These are phyloP conservation scores for Neocucurbitaria cava DNA, from an alignment of 2,329 filamentous ascomycete genomes.

Conservation along the genomic window DNA sequence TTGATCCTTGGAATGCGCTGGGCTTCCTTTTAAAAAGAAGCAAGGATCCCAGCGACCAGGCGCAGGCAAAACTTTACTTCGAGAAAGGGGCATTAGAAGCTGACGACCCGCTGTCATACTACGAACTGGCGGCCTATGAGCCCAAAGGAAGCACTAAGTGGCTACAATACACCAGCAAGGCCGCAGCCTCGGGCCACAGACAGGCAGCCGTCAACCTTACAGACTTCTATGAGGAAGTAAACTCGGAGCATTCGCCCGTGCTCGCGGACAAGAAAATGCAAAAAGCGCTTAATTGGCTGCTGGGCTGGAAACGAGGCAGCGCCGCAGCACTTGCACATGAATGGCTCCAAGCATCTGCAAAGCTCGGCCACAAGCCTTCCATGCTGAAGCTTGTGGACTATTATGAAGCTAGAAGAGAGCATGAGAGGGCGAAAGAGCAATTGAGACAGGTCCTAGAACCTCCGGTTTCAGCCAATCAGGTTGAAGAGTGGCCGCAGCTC, in stretches of 20 bases:
- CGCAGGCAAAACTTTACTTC: constrained; percentile 40
- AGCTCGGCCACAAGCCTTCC: constrained; percentile 37
- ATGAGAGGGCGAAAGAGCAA: constrained; percentile 19
- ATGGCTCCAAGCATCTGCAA: constrained; percentile 41
- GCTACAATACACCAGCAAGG: constrained; percentile 55
- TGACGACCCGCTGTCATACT: constrained; percentile 55
- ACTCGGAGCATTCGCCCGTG: constrained; percentile 18
- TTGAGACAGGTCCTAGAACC: constrained; percentile 23
- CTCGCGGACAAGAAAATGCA: constrained; percentile 16
- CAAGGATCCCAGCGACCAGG: constrained; percentile 16
- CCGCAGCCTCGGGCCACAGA: constrained; percentile 50
- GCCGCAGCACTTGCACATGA: constrained; percentile 31
- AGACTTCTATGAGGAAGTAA: constrained; percentile 50
- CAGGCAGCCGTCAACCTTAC: constrained; percentile 49
- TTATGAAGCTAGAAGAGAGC: constrained; percentile 18
- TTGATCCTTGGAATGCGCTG: constrained; percentile 41
- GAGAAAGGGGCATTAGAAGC: constrained; percentile 46
- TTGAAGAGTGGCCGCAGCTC: constrained; percentile 37
- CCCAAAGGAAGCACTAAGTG: constrained; percentile 43
- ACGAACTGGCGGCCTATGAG: constrained; percentile 41
- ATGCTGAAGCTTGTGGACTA: constrained; percentile 34
- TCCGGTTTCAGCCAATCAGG: constrained; percentile 14
- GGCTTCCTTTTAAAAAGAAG: constrained; percentile 30
- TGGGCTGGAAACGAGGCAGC: constrained; percentile 24
- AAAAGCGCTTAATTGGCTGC: constrained; percentile 33